Evolutionary conservation across 192 early-diverging fungal genomes (phyloP).

Genomic region (Coemansia sp.): DNA sequence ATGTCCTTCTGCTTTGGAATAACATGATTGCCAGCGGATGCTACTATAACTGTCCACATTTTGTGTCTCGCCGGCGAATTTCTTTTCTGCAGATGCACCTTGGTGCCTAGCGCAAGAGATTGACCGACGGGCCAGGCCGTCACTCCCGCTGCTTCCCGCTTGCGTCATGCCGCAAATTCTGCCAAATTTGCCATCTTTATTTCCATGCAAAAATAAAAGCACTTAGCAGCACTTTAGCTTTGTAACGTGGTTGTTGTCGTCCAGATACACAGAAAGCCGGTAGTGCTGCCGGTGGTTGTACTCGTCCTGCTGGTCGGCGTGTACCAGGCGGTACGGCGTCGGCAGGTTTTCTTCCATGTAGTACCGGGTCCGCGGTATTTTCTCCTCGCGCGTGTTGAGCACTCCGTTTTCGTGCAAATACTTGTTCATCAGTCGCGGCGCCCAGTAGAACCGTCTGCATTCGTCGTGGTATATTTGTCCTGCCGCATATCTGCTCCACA

Average conservation of each 20-base stretch:
- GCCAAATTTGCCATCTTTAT: too few relatives aligned
- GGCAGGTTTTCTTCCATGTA: constrained; percentile 43
- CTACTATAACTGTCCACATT: too few relatives aligned
- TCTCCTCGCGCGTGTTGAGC: constrained; percentile 41
- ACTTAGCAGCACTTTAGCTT: constrained; percentile 48
- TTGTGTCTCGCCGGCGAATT: too few relatives aligned
- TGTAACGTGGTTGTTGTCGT: constrained; percentile 54
- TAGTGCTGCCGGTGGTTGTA: constrained; percentile 54
- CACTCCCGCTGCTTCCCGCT: background rate
- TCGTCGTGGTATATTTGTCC: constrained; percentile 51
- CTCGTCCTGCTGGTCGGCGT: constrained; percentile 41
- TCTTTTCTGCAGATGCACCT: too few relatives aligned
- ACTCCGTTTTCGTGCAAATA: constrained; percentile 51
- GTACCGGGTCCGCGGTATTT: constrained; percentile 34
- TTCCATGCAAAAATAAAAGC: background rate
- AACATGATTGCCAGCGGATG: too few relatives aligned
- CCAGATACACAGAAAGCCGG: constrained; percentile 40
- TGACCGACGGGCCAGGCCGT: background rate
- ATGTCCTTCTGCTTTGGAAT: too few relatives aligned
- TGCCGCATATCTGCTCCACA: constrained; percentile 8
- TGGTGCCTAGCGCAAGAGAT: background rate
- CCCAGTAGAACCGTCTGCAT: constrained; percentile 50
- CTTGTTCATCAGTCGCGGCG: constrained; percentile 54
- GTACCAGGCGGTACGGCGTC: constrained; percentile 43
- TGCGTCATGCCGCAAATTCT: background rate